These are phyloP conservation scores for Smithsoniella earleae DNA, from an alignment of 163 green algal species.

Conservation along the genomic window DNA sequence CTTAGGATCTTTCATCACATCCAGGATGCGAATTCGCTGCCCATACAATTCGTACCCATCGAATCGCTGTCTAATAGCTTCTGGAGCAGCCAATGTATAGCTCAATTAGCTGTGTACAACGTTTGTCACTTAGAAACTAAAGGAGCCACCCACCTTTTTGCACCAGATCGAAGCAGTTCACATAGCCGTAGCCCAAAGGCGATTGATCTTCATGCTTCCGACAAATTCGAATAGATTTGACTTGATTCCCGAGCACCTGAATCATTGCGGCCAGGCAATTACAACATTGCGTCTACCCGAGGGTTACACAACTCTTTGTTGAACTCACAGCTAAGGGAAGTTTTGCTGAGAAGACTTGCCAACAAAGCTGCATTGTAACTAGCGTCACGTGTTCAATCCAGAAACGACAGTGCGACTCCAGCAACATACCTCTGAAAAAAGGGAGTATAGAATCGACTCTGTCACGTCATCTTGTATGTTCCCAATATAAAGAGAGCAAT, in stretches of 20 bases:
- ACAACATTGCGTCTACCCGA: background rate
- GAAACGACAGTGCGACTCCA: background rate
- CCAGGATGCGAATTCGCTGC: background rate
- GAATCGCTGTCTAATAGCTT: background rate
- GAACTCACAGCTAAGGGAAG: background rate
- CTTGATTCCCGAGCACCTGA: background rate
- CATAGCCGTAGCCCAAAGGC: constrained; percentile 1
- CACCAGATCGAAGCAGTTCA: background rate
- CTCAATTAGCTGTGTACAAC: background rate
- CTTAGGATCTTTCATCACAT: constrained; percentile 1
- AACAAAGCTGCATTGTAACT: background rate
- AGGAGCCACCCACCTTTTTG: background rate
- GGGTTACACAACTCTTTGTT: background rate
- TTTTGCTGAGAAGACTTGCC: background rate
- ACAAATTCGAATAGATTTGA: constrained; percentile 1
- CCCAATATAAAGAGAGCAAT: background rate
- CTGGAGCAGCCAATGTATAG: background rate
- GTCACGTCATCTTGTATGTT: background rate
- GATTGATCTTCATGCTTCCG: background rate
- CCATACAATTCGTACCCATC: background rate
- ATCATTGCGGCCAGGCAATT: background rate
- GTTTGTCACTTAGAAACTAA: background rate
- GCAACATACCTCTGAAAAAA: constrained; percentile 2
- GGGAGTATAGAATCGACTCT: background rate
- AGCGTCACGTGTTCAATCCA: background rate